phyloP scores from a whole-genome alignment of 2,329 filamentous ascomycete species.

The Aspergillus neoniger region DNA sequence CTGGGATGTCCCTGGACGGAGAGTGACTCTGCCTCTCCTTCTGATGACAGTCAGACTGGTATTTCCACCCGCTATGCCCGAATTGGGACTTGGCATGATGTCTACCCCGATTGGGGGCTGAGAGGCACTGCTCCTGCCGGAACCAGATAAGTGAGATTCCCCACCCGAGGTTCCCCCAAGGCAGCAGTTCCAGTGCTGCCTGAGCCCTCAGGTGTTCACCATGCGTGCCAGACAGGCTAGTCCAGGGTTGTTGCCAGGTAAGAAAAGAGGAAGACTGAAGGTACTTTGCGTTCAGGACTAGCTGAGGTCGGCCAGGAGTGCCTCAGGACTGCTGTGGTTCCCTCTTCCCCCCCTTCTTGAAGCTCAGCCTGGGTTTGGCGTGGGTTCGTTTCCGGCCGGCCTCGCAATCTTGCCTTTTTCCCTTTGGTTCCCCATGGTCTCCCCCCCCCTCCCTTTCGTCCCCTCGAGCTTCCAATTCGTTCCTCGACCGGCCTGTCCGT shows the following conservation, averaged over 20 bases:
- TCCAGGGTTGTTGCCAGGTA: not conserved
- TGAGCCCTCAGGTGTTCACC: constrained; percentile 15
- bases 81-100: constrained; percentile 10
- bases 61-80: constrained; percentile 12
- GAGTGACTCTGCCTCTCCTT: constrained; percentile 1
- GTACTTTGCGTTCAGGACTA: no score
- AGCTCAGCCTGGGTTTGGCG: constrained; percentile 1
- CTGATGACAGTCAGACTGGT: not conserved
- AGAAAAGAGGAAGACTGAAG: not conserved
- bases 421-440: constrained; percentile 13
- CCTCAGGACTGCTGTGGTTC: not conserved
- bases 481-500: constrained; percentile 11
- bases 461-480: constrained; percentile 14
- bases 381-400: constrained; percentile 17
- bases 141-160: constrained; percentile 14
- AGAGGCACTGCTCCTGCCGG: constrained; percentile 6
- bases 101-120: constrained; percentile 10
- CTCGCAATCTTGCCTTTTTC: constrained; percentile 13
- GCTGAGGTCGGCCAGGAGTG: not conserved
- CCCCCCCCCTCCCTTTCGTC: not conserved
- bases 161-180: constrained; percentile 6
- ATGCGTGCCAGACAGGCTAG: not conserved
- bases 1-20: not conserved
- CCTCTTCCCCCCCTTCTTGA: no score
- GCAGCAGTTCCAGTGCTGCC: constrained; percentile 9